Evolutionary conservation across 192 early-diverging fungal species (phyloP).

Genomic region (Podila clonocystis): DNA sequence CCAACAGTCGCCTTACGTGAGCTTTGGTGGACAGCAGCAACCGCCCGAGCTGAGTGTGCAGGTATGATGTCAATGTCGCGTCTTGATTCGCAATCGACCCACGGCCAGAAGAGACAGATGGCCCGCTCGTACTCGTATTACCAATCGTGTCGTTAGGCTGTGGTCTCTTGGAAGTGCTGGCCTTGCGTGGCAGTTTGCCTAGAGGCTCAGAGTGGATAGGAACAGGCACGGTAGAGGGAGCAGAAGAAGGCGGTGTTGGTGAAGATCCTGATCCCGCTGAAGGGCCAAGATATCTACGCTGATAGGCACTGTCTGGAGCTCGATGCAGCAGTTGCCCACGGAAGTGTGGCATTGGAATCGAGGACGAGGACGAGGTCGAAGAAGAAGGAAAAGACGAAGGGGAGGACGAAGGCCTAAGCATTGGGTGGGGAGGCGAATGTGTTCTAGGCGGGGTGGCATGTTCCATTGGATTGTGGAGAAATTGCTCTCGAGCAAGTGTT

Average conservation of each 20-base stretch:
- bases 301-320: slow-evolving; percentile 13
- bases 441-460: background rate
- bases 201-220: background rate
- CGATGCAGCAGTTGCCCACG: slow-evolving; percentile 21
- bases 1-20: slow-evolving; percentile 24
- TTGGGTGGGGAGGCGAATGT: background rate
- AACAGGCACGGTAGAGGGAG: background rate
- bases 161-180: background rate
- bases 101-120: background rate
- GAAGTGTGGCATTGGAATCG: slow-evolving; percentile 42
- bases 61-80: background rate
- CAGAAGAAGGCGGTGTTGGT: background rate
- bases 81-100: slow-evolving; percentile 8
- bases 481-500: background rate
- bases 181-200: background rate
- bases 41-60: slow-evolving; percentile 27
- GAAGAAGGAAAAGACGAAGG: slow-evolving; percentile 1
- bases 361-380: background rate
- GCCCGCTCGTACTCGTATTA: background rate
- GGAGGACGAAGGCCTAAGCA: background rate
- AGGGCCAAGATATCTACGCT: slow-evolving; percentile 7
- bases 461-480: background rate
- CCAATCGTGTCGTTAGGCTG: background rate
- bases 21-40: slow-evolving; percentile 22
- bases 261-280: background rate